phyloP scores from a whole-genome alignment of 495 filamentous ascomycete genomes.

The Xylaria grammica region DNA sequence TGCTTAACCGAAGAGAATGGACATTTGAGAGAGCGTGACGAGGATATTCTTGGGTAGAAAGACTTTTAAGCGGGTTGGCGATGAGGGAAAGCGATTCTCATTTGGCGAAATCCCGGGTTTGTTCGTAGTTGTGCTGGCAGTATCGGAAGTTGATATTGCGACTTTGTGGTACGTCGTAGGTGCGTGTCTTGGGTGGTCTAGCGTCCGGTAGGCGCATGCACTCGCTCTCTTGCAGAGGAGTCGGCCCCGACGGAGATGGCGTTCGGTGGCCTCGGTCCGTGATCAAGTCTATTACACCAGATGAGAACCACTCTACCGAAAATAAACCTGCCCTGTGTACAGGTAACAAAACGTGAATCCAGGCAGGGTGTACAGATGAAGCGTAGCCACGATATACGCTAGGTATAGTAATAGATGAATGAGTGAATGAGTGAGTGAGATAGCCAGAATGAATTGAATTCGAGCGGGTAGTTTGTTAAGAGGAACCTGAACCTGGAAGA shows the following conservation, averaged over 20 bases:
- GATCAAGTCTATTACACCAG: conserved; percentile 7
- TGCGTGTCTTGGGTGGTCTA: background rate
- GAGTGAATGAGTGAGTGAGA: too few species aligned
- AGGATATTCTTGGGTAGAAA: conserved; percentile 21
- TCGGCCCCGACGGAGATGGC: conserved; percentile 9
- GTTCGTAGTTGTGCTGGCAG: background rate
- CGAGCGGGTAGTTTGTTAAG: too few species aligned
- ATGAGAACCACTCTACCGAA: background rate
- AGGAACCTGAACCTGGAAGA: too few species aligned
- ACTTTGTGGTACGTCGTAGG: conserved; percentile 1
- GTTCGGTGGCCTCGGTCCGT: conserved; percentile 10
- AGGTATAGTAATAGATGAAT: background rate
- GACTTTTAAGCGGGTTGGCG: conserved; percentile 18
- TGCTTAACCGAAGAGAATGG: conserved; percentile 27
- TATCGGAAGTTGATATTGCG: conserved; percentile 5
- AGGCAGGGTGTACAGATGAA: background rate
- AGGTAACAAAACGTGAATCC: conserved; percentile 3
- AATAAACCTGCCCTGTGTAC: background rate
- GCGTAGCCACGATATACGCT: background rate
- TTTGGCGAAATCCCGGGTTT: background rate
- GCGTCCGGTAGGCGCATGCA: conserved; percentile 6
- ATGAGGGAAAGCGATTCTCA: conserved; percentile 20
- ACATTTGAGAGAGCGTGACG: conserved; percentile 27
- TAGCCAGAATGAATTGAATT: background rate
- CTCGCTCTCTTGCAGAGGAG: background rate